Conservation (phyloP, 495 filamentous ascomycete genomes). For the Diplogelasinospora grovesii region DNA sequence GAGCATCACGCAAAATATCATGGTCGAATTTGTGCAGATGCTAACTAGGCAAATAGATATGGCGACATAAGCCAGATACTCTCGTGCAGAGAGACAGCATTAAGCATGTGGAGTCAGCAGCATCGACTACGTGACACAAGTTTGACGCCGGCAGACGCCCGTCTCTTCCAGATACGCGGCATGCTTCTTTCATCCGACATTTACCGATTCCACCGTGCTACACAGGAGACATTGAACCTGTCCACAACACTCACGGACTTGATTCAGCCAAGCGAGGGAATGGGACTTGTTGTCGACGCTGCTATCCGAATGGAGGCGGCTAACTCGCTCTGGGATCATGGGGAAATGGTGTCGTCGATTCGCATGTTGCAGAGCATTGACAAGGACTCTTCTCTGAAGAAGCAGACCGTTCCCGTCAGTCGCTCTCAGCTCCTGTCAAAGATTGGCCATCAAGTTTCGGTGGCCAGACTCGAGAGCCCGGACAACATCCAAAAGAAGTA, state of each 20-base stretch:
- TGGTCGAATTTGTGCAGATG: constrained; percentile 2
- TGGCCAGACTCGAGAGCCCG: constrained; percentile 88
- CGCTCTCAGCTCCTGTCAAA: constrained; percentile 78
- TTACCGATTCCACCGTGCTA: constrained; percentile 67
- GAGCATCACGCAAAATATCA: constrained; percentile 12
- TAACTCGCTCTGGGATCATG: constrained; percentile 90
- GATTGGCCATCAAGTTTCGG: constrained; percentile 79
- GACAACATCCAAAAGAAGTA: constrained; percentile 82
- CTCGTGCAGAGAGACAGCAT: constrained; percentile 71
- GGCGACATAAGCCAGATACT: constrained; percentile 75
- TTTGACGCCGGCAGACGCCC: constrained; percentile 53
- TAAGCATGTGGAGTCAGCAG: constrained; percentile 70
- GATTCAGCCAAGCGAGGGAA: constrained; percentile 53
- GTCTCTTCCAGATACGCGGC: constrained; percentile 62
- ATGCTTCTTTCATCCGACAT: constrained; percentile 68
- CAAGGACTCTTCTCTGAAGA: constrained; percentile 52
- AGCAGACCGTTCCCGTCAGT: constrained; percentile 67
- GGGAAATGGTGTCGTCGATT: constrained; percentile 86
- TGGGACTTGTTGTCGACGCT: constrained; percentile 69
- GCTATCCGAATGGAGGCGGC: constrained; percentile 72
- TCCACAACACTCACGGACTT: constrained; percentile 74
- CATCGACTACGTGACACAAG: constrained; percentile 54
- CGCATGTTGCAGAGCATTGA: constrained; percentile 73
- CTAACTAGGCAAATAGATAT: constrained; percentile 50
- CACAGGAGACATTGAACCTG: constrained; percentile 78